Evolutionary conservation across 83 land plant genomes (phyloP).

Genomic region (Isoetes engelmannii): DNA sequence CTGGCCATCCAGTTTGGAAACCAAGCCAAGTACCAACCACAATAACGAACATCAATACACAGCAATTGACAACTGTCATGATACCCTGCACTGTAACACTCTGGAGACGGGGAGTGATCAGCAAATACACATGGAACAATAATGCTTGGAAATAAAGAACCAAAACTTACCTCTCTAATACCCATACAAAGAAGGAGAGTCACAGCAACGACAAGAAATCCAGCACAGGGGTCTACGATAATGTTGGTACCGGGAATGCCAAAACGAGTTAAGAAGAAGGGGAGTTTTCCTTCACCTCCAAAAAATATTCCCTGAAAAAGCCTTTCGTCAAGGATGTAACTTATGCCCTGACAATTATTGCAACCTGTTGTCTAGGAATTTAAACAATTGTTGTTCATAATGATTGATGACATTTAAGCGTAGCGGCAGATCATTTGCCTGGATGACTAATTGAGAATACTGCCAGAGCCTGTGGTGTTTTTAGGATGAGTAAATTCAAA

Average conservation of each 20-base stretch:
- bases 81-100: constrained; percentile 67
- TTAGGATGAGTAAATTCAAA: too few relatives aligned
- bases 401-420: too few relatives aligned
- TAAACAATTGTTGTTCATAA: too few relatives aligned
- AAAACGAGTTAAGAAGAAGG: constrained; percentile 50
- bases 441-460: too few relatives aligned
- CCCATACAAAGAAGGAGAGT: constrained; percentile 74
- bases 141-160: neutral
- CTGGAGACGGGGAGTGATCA: constrained; percentile 27
- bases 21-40: constrained; percentile 74
- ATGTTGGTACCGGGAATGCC: constrained; percentile 54
- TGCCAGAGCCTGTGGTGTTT: too few relatives aligned
- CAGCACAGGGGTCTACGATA: constrained; percentile 90
- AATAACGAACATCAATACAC: constrained; percentile 81
- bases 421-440: too few relatives aligned
- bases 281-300: constrained; percentile 74
- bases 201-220: constrained; percentile 57
- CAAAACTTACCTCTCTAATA: constrained; percentile 76
- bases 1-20: constrained; percentile 79
- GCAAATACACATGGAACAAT: neutral
- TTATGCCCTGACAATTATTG: too few relatives aligned
- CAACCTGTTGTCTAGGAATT: too few relatives aligned
- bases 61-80: constrained; percentile 56
- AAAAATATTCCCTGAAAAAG: constrained; percentile 59
- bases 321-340: neutral